phyloP scores from a whole-genome alignment of 2,329 filamentous ascomycete genomes.

The Pseudocercospora cruenta region DNA sequence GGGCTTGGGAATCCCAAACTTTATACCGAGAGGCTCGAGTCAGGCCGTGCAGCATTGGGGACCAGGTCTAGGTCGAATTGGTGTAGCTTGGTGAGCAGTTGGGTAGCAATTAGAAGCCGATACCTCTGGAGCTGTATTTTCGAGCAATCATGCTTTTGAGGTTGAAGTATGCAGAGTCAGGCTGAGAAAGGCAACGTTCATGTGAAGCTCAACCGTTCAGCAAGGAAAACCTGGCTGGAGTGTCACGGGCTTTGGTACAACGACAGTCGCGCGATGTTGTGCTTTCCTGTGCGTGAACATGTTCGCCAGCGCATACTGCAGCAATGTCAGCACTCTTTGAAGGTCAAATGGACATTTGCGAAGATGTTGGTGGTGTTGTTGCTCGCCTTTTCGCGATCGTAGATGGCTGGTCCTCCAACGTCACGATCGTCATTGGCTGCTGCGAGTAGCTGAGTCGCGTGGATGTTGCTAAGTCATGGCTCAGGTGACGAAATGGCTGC shows the following conservation, averaged over 20 bases:
- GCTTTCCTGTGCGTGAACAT: not conserved
- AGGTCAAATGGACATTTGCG: not conserved
- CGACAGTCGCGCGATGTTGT: not conserved
- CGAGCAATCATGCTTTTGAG: constrained; percentile 9
- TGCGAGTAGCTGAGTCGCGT: constrained; percentile 8
- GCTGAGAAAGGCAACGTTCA: not conserved
- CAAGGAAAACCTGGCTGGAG: not conserved
- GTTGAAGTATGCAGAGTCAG: constrained; percentile 27
- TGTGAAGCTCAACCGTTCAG: not conserved
- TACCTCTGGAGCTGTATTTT: not conserved
- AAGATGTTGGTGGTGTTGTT: not conserved
- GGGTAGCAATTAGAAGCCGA: not conserved
- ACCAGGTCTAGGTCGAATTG: not conserved
- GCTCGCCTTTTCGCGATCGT: not conserved
- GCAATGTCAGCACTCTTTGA: not conserved
- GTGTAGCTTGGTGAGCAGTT: not conserved
- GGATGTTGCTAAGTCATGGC: constrained; percentile 4
- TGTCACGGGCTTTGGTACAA: not conserved
- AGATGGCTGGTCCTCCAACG: not conserved
- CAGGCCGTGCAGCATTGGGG: constrained; percentile 6
- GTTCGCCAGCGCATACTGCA: not conserved
- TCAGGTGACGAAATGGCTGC: constrained; percentile 5
- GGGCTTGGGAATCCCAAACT: constrained; percentile 11
- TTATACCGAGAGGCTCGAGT: constrained; percentile 4
- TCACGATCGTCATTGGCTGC: constrained; percentile 2